phyloP scores from a whole-genome alignment of 768 basidiomycete genomes.

The Termitomyces sp. region DNA sequence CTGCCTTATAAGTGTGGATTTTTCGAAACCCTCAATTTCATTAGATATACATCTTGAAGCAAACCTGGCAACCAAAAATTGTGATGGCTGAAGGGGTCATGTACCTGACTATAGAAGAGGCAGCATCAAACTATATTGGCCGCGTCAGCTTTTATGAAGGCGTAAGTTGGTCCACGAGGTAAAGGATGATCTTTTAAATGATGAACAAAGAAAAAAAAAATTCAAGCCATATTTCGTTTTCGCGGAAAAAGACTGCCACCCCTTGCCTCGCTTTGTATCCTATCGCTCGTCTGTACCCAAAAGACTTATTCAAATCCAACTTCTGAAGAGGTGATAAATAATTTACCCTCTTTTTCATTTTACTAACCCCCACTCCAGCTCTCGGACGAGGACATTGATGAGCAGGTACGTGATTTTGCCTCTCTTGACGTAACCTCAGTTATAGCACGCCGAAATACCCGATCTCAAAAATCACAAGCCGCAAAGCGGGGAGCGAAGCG shows the following conservation, averaged over 20 bases:
- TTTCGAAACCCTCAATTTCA: too few relatives aligned
- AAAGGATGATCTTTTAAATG: too few relatives aligned
- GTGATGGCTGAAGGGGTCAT: not conserved
- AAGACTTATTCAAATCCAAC: not conserved
- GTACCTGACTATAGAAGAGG: not conserved
- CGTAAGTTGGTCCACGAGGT: not conserved
- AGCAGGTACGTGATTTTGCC: too few relatives aligned
- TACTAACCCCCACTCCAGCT: too few relatives aligned
- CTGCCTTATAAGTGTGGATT: not conserved
- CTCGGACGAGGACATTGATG: too few relatives aligned
- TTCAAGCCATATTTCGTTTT: not conserved
- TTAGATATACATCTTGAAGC: constrained; percentile 1
- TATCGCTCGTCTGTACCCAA: not conserved
- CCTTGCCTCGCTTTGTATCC: not conserved
- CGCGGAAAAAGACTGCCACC: not conserved
- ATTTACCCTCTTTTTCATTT: not conserved
- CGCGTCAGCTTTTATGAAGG: not conserved
- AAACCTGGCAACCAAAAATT: not conserved
- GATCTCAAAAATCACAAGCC: too few relatives aligned
- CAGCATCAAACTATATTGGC: not conserved
- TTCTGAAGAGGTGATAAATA: not conserved
- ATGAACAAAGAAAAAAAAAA: not conserved
- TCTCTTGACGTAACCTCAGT: not conserved
- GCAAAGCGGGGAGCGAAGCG: not conserved
- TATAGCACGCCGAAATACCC: too few relatives aligned